These are phyloP conservation scores for Ogataea philodendri DNA, from an alignment of 805 yeast species.

Conservation along the genomic window DNA sequence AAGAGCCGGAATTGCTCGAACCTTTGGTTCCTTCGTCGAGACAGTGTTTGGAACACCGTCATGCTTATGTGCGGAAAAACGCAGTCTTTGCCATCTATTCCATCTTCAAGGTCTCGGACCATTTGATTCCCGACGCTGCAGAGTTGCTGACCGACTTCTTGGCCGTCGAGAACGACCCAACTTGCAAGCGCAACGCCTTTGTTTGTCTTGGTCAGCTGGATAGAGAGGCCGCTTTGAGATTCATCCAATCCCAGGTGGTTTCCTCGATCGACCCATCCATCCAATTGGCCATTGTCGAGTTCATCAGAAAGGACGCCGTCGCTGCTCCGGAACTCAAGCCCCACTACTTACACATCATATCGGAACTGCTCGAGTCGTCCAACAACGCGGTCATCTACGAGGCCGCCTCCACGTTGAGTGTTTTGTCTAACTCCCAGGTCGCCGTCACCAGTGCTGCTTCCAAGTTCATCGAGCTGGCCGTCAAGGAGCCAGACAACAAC, in stretches of 20 bases:
- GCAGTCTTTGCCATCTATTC: slow-evolving; percentile 90
- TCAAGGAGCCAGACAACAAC: slow-evolving; percentile 91
- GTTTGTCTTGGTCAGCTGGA: slow-evolving; percentile 79
- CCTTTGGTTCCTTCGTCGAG: slow-evolving; percentile 93
- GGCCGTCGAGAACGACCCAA: slow-evolving; percentile 82
- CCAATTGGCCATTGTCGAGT: slow-evolving; percentile 88
- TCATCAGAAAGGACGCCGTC: slow-evolving; percentile 78
- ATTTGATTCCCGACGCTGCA: slow-evolving; percentile 93
- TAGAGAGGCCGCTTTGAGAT: slow-evolving; percentile 80
- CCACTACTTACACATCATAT: slow-evolving; percentile 68
- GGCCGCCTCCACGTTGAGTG: slow-evolving; percentile 78
- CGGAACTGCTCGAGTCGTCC: slow-evolving; percentile 69
- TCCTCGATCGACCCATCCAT: slow-evolving; percentile 74
- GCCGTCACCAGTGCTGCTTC: slow-evolving; percentile 76
- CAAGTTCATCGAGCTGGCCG: slow-evolving; percentile 83
- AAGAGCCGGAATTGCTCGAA: slow-evolving; percentile 91
- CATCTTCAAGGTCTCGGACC: slow-evolving; percentile 78
- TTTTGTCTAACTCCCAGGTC: slow-evolving; percentile 54
- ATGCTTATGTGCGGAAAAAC: slow-evolving; percentile 95
- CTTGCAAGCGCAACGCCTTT: slow-evolving; percentile 94
- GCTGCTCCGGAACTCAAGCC: slow-evolving; percentile 60
- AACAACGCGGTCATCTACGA: slow-evolving; percentile 81
- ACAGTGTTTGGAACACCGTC: slow-evolving; percentile 90
- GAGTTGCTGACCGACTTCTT: slow-evolving; percentile 74
- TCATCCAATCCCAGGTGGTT: slow-evolving; percentile 68